A percentile compares a stretch with the other conserved stretches of the same genome.
These are phyloP conservation scores for Dunaliella sp. DNA, from an alignment of 139 green algal species.

Conservation along the genomic window DNA sequence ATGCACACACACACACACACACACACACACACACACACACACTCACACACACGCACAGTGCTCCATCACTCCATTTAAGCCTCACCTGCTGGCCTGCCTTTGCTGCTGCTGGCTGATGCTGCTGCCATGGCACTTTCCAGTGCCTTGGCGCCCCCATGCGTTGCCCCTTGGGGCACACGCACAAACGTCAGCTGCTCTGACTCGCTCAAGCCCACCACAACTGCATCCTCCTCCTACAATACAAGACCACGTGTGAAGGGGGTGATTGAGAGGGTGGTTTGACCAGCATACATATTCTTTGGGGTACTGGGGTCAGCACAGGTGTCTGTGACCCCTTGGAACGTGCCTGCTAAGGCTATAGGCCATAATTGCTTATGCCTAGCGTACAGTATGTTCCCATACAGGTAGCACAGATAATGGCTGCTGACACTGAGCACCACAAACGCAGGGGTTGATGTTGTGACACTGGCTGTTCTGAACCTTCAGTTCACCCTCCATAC, in stretches of 20 bases:
- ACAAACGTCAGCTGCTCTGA: slow-evolving; percentile 2
- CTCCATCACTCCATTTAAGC: too few species aligned
- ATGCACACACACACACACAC: not conserved
- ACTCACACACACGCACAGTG: not conserved
- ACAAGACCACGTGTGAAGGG: not conserved
- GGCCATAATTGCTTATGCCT: too few species aligned
- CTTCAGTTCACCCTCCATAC: too few species aligned
- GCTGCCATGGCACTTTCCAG: not conserved
- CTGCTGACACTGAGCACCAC: too few species aligned
- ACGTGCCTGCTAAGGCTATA: too few species aligned
- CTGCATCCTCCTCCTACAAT: slow-evolving; percentile 20
- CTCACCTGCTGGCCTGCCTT: not conserved
- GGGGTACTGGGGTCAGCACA: too few species aligned
- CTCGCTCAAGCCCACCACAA: slow-evolving; percentile 16
- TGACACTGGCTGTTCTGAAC: too few species aligned
- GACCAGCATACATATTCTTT: not conserved
- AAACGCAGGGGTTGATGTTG: too few species aligned
- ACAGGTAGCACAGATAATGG: too few species aligned
- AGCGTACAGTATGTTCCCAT: too few species aligned
- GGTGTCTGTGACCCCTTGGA: too few species aligned
- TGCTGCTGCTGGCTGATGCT: not conserved
- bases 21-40: not conserved
- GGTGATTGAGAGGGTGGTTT: not conserved
- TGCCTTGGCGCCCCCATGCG: not conserved
- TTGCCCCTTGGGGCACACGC: not conserved